Evolutionary conservation across 2,329 filamentous ascomycete genomes (phyloP).

Genomic region (Aspergillus candidus): DNA sequence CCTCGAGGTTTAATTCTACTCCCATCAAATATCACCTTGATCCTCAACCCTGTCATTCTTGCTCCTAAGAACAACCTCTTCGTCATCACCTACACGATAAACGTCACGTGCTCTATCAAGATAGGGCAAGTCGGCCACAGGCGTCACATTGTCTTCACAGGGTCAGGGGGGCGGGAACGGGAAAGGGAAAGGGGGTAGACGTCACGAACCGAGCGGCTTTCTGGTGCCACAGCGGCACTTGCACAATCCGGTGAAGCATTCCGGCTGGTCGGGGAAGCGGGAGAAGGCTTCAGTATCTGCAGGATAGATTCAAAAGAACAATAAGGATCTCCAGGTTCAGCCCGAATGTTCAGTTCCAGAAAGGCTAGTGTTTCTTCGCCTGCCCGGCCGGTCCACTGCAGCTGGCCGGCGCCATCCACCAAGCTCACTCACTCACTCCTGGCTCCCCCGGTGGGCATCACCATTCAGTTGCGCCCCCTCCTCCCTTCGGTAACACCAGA

Average conservation of each 20-base stretch:
- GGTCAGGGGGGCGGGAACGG: not conserved
- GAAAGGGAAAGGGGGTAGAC: constrained; percentile 1
- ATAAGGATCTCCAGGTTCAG: constrained; percentile 2
- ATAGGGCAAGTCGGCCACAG: not conserved
- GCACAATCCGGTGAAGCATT: constrained; percentile 12
- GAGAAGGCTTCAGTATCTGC: constrained; percentile 14
- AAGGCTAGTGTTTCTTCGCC: constrained; percentile 1
- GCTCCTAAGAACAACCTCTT: not conserved
- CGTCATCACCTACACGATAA: not conserved
- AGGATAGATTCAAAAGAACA: constrained; percentile 10
- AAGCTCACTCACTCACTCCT: constrained; percentile 6
- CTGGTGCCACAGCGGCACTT: constrained; percentile 13
- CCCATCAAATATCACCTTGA: constrained; percentile 2
- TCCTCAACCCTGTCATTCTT: not conserved
- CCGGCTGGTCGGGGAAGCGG: constrained; percentile 19
- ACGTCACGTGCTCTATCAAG: not conserved
- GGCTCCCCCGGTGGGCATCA: constrained; percentile 12
- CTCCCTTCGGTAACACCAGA: constrained; percentile 23
- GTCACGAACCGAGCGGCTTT: constrained; percentile 7
- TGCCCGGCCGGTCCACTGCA: constrained; percentile 11
- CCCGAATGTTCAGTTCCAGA: not conserved
- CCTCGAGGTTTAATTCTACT: constrained; percentile 25
- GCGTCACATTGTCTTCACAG: constrained; percentile 4
- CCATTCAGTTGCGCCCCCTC: constrained; percentile 8
- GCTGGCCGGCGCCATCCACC: constrained; percentile 16